These are phyloP conservation scores for Hypocrella siamensis DNA, from an alignment of 2,329 filamentous ascomycete species.

Conservation along the genomic window DNA sequence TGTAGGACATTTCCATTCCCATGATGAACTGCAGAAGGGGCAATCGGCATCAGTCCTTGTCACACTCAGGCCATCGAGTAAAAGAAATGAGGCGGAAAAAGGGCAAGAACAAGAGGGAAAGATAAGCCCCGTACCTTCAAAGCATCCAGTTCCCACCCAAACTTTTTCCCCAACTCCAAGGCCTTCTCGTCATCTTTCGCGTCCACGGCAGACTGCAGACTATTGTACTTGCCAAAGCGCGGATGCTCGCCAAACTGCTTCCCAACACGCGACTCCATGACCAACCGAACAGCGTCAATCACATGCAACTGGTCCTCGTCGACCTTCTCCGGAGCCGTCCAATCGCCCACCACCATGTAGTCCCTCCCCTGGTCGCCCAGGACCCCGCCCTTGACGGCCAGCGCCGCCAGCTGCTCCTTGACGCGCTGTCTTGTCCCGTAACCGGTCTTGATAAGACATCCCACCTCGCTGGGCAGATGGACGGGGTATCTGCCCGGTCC, in stretches of 20 bases:
- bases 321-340: constrained; percentile 20
- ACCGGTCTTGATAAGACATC: constrained; percentile 38
- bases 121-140: constrained; percentile 22
- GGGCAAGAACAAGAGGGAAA: not conserved
- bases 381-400: constrained; percentile 16
- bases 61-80: no score
- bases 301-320: constrained; percentile 16
- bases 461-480: constrained; percentile 29
- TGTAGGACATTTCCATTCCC: constrained; percentile 35
- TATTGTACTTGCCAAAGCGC: constrained; percentile 24
- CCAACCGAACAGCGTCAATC: constrained; percentile 23
- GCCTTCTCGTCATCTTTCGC: constrained; percentile 22
- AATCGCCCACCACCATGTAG: constrained; percentile 35
- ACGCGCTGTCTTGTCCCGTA: constrained; percentile 36
- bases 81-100: no score
- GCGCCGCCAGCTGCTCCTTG: constrained; percentile 27
- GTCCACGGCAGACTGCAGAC: constrained; percentile 21
- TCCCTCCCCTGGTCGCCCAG: constrained; percentile 21
- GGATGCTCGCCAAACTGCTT: constrained; percentile 12
- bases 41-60: no score
- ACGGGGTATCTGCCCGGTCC: constrained; percentile 23
- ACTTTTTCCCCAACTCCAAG: constrained; percentile 17
- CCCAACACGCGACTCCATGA: constrained; percentile 16
- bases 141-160: constrained; percentile 34
- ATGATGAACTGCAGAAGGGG: constrained; percentile 29